Conservation (phyloP, 192 early-diverging fungal species). For the Backusella circina region DNA sequence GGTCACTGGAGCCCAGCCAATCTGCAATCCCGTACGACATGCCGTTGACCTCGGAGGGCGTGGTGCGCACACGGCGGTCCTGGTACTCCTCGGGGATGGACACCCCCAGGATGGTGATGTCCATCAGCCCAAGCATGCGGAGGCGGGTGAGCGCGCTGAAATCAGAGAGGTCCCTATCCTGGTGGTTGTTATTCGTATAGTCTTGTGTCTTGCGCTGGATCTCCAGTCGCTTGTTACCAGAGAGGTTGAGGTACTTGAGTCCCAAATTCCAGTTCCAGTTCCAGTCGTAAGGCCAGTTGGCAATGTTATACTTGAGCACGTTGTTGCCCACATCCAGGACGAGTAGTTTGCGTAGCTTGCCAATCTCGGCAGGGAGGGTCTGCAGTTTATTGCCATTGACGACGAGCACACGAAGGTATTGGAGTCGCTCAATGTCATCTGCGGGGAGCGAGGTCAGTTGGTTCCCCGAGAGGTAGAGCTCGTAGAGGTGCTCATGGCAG, state of each 20-base stretch:
- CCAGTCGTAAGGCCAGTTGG: slow-evolving; percentile 96
- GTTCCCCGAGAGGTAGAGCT: slow-evolving; percentile 83
- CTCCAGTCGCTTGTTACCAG: slow-evolving; percentile 85
- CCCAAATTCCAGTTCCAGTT: slow-evolving; percentile 95
- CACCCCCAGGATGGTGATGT: slow-evolving; percentile 80
- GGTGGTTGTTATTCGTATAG: slow-evolving; percentile 24
- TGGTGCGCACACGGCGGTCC: slow-evolving; percentile 79
- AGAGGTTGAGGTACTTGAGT: slow-evolving; percentile 88
- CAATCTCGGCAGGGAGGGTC: slow-evolving; percentile 86
- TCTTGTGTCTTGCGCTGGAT: slow-evolving; percentile 67
- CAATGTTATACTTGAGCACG: slow-evolving; percentile 86
- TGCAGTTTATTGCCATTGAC: slow-evolving; percentile 90
- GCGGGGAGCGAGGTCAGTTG: slow-evolving; percentile 79
- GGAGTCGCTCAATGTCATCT: slow-evolving; percentile 77
- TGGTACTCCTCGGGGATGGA: slow-evolving; percentile 81
- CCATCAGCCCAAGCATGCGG: slow-evolving; percentile 83
- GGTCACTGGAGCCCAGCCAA: slow-evolving; percentile 62
- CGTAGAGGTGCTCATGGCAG: slow-evolving; percentile 66
- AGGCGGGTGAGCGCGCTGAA: slow-evolving; percentile 76
- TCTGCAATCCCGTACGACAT: slow-evolving; percentile 90
- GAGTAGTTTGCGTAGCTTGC: slow-evolving; percentile 73
- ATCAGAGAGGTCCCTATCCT: slow-evolving; percentile 58
- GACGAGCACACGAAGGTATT: slow-evolving; percentile 64
- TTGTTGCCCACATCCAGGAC: slow-evolving; percentile 89
- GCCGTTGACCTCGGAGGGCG: slow-evolving; percentile 75